phyloP scores from a whole-genome alignment of 2,329 filamentous ascomycete genomes.

The Penicillium freii region DNA sequence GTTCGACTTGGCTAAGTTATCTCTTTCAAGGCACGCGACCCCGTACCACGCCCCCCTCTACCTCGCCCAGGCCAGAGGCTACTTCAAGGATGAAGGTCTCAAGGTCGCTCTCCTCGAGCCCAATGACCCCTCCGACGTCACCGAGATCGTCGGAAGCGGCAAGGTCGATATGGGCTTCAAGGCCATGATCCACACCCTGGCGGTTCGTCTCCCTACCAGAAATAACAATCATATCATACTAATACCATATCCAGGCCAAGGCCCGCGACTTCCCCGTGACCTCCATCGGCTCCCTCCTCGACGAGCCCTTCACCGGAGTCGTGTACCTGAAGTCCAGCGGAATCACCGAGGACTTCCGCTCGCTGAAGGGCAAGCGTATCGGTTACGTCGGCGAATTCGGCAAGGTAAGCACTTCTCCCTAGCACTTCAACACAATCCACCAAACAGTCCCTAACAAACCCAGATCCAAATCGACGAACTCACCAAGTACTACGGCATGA shows the following conservation, averaged over 20 bases:
- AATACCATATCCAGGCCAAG: slow-evolving; percentile 57
- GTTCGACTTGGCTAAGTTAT: slow-evolving; percentile 29
- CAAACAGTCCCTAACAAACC: background rate
- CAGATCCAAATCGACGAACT: slow-evolving; percentile 77
- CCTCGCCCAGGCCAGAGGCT: slow-evolving; percentile 72
- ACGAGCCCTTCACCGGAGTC: slow-evolving; percentile 77
- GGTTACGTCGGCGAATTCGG: slow-evolving; percentile 79
- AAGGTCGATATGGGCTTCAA: slow-evolving; percentile 79
- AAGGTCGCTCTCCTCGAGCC: slow-evolving; percentile 75
- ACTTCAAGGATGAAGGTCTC: slow-evolving; percentile 71
- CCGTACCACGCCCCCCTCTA: slow-evolving; percentile 78
- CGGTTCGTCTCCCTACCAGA: slow-evolving; percentile 47
- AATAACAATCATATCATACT: background rate
- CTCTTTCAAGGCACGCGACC: slow-evolving; percentile 66
- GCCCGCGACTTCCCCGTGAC: slow-evolving; percentile 70
- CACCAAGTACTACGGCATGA: slow-evolving; percentile 74
- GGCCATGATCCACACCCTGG: slow-evolving; percentile 79
- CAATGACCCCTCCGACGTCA: slow-evolving; percentile 77
- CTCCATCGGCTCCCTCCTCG: slow-evolving; percentile 71
- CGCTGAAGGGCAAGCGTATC: slow-evolving; percentile 72
- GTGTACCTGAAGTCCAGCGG: slow-evolving; percentile 73
- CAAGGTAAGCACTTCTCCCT: slow-evolving; percentile 41
- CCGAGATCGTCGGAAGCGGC: slow-evolving; percentile 73
- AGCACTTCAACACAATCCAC: no score
- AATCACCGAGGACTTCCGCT: slow-evolving; percentile 72